A percentile compares a stretch with the other conserved stretches of the same genome.
Conservation (phyloP, 2,329 filamentous ascomycete genomes). For the Ceratocystis colombiana region DNA sequence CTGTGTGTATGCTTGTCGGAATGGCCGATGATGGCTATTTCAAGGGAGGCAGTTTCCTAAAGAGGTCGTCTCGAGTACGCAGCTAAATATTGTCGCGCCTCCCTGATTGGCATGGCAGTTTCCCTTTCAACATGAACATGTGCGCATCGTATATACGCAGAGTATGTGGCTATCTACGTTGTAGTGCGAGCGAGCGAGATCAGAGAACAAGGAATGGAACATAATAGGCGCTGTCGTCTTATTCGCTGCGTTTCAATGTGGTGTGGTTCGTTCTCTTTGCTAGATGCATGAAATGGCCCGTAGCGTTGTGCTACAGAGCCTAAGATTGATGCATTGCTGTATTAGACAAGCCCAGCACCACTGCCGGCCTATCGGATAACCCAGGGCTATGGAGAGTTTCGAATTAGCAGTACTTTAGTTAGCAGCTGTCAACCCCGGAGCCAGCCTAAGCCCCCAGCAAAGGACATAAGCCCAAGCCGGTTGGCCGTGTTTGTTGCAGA, state of each 20-base stretch:
- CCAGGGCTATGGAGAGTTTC: slow-evolving; percentile 2
- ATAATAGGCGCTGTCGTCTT: not conserved
- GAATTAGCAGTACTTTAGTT: slow-evolving; percentile 14
- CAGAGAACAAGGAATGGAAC: too few species aligned
- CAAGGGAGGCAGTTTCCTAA: slow-evolving; percentile 11
- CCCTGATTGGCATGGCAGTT: not conserved
- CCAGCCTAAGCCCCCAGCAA: not conserved
- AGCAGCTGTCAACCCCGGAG: slow-evolving; percentile 6
- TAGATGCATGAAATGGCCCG: slow-evolving; percentile 16
- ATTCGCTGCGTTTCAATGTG: not conserved
- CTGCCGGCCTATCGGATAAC: not conserved
- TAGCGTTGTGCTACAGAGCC: slow-evolving; percentile 17
- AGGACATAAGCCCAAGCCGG: not conserved
- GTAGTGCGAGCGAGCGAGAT: too few species aligned
- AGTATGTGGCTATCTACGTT: too few species aligned
- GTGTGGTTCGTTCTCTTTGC: slow-evolving; percentile 12
- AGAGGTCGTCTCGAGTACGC: not conserved
- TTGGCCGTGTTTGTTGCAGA: not conserved
- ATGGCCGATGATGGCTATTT: slow-evolving; percentile 9
- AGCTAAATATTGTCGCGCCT: slow-evolving; percentile 3
- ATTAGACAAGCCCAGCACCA: not conserved
- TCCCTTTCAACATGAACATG: not conserved
- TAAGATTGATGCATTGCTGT: not conserved
- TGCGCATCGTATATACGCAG: too few species aligned
- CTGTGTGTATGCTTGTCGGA: not conserved